phyloP scores from a whole-genome alignment of 1,139 yeast genomes.

The Debaryomycetaceae sp. region DNA sequence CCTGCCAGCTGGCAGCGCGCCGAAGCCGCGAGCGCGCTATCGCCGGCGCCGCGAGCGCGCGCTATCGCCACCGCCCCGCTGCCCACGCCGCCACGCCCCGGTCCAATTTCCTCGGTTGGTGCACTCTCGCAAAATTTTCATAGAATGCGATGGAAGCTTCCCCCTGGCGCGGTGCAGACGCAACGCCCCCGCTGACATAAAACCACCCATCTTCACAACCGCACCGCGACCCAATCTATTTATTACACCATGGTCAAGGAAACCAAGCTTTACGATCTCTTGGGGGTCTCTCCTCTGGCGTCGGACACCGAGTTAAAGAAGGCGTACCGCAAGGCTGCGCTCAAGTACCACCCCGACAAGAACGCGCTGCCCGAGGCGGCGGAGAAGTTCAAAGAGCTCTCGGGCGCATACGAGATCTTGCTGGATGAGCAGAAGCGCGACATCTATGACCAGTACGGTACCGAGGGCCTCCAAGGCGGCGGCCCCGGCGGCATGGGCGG shows the following conservation, averaged over 20 bases:
- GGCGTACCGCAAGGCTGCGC: conserved; percentile 90
- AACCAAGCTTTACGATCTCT: conserved; percentile 77
- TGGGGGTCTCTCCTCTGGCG: conserved; percentile 80
- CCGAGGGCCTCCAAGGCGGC: conserved; percentile 84
- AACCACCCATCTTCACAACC: no score
- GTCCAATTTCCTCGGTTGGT: no score
- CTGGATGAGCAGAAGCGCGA: conserved; percentile 87
- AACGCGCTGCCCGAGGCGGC: conserved; percentile 77
- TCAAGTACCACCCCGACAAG: conserved; percentile 95
- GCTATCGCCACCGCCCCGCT: no score
- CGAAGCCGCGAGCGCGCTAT: no score
- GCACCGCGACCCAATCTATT: no score
- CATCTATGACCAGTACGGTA: conserved; percentile 84
- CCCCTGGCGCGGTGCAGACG: no score
- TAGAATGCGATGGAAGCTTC: conserved; percentile 8
- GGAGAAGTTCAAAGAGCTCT: conserved; percentile 89
- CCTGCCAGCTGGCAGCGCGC: no score
- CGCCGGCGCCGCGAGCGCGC: no score
- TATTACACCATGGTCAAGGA: conserved; percentile 71
- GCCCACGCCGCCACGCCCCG: no score
- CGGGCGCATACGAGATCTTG: conserved; percentile 85
- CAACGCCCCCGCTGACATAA: no score
- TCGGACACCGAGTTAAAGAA: conserved; percentile 83
- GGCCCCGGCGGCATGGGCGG: conserved; percentile 74
- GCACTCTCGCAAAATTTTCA: conserved; percentile 9